Conservation (phyloP, 2,329 filamentous ascomycete genomes). For the Fusarium denticulatum region DNA sequence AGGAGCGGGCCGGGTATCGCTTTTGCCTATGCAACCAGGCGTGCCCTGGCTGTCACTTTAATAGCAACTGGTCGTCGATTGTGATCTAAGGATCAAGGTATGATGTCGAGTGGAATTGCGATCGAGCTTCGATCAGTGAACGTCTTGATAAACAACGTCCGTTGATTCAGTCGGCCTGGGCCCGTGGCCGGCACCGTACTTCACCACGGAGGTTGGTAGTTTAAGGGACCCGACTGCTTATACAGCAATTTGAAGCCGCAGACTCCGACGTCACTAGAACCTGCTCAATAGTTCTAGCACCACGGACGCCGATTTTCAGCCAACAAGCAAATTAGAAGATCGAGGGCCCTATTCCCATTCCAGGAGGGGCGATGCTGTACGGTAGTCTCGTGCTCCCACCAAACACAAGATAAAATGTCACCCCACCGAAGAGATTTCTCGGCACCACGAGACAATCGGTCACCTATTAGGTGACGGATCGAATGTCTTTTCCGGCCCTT, state of each 20-base stretch:
- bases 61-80: slow-evolving; percentile 16
- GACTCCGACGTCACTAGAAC: slow-evolving; percentile 40
- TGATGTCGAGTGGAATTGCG: slow-evolving; percentile 1
- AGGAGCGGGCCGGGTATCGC: slow-evolving; percentile 13
- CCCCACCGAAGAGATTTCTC: slow-evolving; percentile 45
- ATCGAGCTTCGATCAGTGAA: slow-evolving; percentile 28
- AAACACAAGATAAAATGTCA: slow-evolving; percentile 38
- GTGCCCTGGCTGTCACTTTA: slow-evolving; percentile 12
- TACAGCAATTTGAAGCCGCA: slow-evolving; percentile 36
- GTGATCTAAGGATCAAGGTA: neutral
- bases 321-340: slow-evolving; percentile 25
- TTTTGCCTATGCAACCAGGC: slow-evolving; percentile 19
- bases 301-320: slow-evolving; percentile 39
- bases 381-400: slow-evolving; percentile 40
- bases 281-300: slow-evolving; percentile 39
- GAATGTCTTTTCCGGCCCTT: slow-evolving; percentile 37
- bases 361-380: slow-evolving; percentile 33
- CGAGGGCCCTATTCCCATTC: slow-evolving; percentile 29
- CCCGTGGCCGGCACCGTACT: slow-evolving; percentile 37
- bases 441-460: slow-evolving; percentile 43
- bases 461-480: slow-evolving; percentile 42
- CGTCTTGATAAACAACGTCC: slow-evolving; percentile 30
- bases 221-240: slow-evolving; percentile 38
- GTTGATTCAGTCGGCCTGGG: slow-evolving; percentile 27
- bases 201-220: slow-evolving; percentile 29